Percentiles rank a stretch among this genome's conserved stretches.
phyloP scores from a whole-genome alignment of 257 asterid species.

The Haberlea rhodopensis region DNA sequence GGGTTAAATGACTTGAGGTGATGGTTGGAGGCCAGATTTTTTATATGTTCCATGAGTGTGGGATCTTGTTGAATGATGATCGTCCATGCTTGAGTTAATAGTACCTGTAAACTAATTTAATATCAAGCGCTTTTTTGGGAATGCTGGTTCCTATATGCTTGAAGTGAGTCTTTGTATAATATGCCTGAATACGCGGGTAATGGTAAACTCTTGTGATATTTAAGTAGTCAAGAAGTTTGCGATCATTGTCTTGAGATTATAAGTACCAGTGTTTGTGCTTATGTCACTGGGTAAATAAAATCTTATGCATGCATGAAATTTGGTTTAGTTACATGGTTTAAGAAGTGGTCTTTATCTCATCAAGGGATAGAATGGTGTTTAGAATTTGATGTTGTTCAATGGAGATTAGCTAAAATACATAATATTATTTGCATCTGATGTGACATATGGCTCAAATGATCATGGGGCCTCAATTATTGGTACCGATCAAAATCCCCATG shows the following conservation, averaged over 20 bases:
- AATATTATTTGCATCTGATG: not conserved
- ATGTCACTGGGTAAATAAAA: no score
- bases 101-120: no score
- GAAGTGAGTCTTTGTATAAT: not conserved
- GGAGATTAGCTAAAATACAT: slow-evolving; percentile 1
- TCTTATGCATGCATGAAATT: no score
- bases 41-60: not conserved
- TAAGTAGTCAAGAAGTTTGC: not conserved
- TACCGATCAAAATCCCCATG: not conserved
- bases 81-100: not conserved
- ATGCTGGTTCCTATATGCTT: no score
- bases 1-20: not conserved
- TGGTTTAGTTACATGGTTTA: slow-evolving; percentile 15
- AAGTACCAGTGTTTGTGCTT: no score
- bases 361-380: not conserved
- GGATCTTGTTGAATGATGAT: slow-evolving; percentile 3
- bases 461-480: not conserved
- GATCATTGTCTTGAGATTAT: slow-evolving; percentile 10
- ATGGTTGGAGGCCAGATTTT: not conserved
- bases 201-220: not conserved
- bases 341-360: slow-evolving; percentile 6
- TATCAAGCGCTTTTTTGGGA: not conserved
- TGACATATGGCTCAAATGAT: not conserved
- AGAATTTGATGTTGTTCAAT: not conserved
- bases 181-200: slow-evolving; percentile 4